A percentile compares a stretch with the other conserved stretches of the same genome.
Conservation (phyloP, 192 early-diverging fungal genomes). For the Coemansia interrupta region DNA sequence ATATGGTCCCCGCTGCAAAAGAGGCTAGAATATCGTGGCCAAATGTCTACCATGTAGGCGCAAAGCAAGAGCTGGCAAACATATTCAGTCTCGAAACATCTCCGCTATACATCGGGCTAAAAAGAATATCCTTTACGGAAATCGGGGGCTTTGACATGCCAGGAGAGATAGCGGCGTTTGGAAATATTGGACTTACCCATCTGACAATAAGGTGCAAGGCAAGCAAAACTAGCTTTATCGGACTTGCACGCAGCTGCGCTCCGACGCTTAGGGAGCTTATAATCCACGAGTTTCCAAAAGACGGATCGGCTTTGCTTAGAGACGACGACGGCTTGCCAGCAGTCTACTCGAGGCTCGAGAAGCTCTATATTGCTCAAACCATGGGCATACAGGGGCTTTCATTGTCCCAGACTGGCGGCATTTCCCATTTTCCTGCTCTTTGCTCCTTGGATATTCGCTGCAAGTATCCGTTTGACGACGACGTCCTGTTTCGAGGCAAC, state of each 20-base stretch:
- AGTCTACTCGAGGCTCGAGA: neutral
- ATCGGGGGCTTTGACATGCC: neutral
- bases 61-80: neutral
- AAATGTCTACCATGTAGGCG: neutral
- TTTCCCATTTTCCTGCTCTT: neutral
- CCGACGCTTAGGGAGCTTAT: neutral
- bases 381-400: neutral
- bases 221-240: neutral
- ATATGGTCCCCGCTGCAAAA: neutral
- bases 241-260: neutral
- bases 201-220: neutral
- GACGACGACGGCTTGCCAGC: neutral
- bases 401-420: neutral
- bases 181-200: neutral
- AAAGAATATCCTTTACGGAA: neutral
- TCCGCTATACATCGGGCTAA: neutral
- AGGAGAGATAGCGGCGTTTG: neutral
- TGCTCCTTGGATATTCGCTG: neutral
- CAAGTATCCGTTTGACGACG: slow-evolving; percentile 7
- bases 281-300: slow-evolving; percentile 4
- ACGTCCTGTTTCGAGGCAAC: neutral
- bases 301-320: neutral
- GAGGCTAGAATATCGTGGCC: neutral
- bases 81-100: neutral
- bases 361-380: neutral